A percentile compares a stretch with the other conserved stretches of the same genome.
These are phyloP conservation scores for Leishmania martiniquensis DNA, from an alignment of 208 protist genomes.

Conservation along the genomic window DNA sequence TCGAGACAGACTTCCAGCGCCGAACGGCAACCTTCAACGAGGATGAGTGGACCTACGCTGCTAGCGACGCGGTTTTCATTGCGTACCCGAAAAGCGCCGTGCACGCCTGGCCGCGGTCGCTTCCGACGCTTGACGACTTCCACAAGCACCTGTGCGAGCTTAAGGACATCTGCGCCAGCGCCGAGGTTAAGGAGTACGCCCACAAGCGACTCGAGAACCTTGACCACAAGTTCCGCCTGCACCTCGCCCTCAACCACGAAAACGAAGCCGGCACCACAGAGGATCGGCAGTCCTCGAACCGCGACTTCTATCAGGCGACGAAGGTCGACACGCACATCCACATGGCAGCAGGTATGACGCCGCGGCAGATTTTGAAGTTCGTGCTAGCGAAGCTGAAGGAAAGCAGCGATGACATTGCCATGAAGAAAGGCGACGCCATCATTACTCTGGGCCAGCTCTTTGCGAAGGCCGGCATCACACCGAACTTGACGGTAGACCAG, in stretches of 20 bases:
- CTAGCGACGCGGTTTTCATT: constrained; percentile 90
- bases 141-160: constrained; percentile 76
- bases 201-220: constrained; percentile 92
- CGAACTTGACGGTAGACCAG: constrained; percentile 95
- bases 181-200: constrained; percentile 92
- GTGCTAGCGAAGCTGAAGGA: constrained; percentile 94
- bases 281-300: constrained; percentile 85
- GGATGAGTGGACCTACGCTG: constrained; percentile 88
- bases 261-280: constrained; percentile 90
- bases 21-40: constrained; percentile 89
- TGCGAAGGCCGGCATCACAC: constrained; percentile 85
- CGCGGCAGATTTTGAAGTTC: constrained; percentile 94
- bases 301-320: constrained; percentile 95
- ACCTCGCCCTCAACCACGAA: constrained; percentile 93
- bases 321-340: constrained; percentile 99
- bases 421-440: constrained; percentile 84
- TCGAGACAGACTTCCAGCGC: constrained; percentile 86
- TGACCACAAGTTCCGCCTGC: constrained; percentile 94
- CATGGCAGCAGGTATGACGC: constrained; percentile 95
- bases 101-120: constrained; percentile 78
- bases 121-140: constrained; percentile 85
- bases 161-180: constrained; percentile 65
- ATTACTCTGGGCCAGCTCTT: constrained; percentile 89
- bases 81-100: constrained; percentile 73
- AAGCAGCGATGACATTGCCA: constrained; percentile 93